phyloP scores from a whole-genome alignment of 495 filamentous ascomycete species.

The Evernia prunastri region DNA sequence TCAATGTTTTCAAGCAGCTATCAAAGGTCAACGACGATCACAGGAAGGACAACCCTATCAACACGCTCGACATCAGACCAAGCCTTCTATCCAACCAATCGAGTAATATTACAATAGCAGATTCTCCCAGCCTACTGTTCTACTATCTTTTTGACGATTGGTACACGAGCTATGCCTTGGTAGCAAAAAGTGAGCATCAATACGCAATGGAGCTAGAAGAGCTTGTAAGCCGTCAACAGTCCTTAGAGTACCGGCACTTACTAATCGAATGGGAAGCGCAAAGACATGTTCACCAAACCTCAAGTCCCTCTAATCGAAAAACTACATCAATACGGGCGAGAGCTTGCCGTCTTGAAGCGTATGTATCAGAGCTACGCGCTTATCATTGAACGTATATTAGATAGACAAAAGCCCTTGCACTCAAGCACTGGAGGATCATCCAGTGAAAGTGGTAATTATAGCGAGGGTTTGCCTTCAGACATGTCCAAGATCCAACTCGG shows the following conservation, averaged over 20 bases:
- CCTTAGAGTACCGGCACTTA: conserved; percentile 11
- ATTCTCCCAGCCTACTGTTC: conserved; percentile 68
- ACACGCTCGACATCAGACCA: conserved; percentile 35
- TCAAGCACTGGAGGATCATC: conserved; percentile 1
- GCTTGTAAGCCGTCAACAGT: conserved; percentile 42
- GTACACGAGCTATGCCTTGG: conserved; percentile 59
- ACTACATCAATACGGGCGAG: conserved; percentile 64
- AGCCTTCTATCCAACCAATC: conserved; percentile 28
- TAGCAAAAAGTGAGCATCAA: conserved; percentile 53
- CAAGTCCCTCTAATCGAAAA: conserved; percentile 59
- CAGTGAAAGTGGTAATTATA: background rate
- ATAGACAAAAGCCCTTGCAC: conserved; percentile 39
- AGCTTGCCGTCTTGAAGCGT: conserved; percentile 61
- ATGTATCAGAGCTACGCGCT: conserved; percentile 74
- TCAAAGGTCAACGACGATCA: conserved; percentile 39
- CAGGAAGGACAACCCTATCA: conserved; percentile 28
- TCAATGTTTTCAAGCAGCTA: conserved; percentile 64
- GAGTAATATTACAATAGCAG: conserved; percentile 44
- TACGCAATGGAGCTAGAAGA: conserved; percentile 52
- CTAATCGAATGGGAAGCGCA: conserved; percentile 35
- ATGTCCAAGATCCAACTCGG: conserved; percentile 40
- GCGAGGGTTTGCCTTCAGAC: background rate
- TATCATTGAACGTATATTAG: conserved; percentile 66
- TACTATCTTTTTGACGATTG: conserved; percentile 89
- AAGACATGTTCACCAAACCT: conserved; percentile 53